A percentile compares a stretch with the other conserved stretches of the same genome.
Evolutionary conservation across 495 filamentous ascomycete genomes (phyloP).

Genomic region (Chlorociboria aeruginascens): DNA sequence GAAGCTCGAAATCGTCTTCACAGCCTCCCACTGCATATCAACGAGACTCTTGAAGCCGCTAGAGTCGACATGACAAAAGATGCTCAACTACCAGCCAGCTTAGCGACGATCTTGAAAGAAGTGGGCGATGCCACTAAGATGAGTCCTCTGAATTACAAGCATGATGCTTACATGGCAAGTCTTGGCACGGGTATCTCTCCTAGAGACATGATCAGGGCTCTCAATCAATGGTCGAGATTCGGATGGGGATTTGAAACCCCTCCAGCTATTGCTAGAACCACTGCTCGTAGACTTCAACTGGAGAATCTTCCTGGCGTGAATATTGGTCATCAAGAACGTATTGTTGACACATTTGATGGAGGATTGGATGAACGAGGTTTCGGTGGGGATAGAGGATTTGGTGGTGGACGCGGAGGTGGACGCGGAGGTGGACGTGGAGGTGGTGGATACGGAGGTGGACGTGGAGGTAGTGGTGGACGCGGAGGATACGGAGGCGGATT

Average conservation of each 20-base stretch:
- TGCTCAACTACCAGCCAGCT: constrained; percentile 22
- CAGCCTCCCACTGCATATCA: constrained; percentile 53
- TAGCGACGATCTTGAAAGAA: constrained; percentile 27
- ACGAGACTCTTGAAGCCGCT: constrained; percentile 41
- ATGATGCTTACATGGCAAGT: constrained; percentile 37
- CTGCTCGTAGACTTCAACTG: constrained; percentile 38
- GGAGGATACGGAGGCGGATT: neutral
- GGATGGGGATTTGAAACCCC: constrained; percentile 49
- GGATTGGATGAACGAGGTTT: neutral
- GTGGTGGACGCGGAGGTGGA: constrained; percentile 6
- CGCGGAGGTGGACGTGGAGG: neutral
- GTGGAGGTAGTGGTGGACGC: neutral
- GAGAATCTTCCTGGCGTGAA: constrained; percentile 30
- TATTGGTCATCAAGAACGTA: constrained; percentile 21
- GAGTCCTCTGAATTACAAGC: constrained; percentile 29
- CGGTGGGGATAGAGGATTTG: constrained; percentile 7
- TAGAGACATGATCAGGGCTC: constrained; percentile 28
- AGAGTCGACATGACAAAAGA: constrained; percentile 39
- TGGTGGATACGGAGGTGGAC: constrained; percentile 3
- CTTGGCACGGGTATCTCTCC: constrained; percentile 19
- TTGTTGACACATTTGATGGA: constrained; percentile 1
- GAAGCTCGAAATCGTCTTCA: constrained; percentile 37
- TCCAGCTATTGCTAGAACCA: constrained; percentile 35
- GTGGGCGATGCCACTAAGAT: constrained; percentile 24
- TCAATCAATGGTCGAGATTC: constrained; percentile 50